Percentiles rank a stretch among this genome's conserved stretches.
These are phyloP conservation scores for Fusarium miscanthi DNA, from an alignment of 2,329 filamentous ascomycete genomes.

Conservation along the genomic window DNA sequence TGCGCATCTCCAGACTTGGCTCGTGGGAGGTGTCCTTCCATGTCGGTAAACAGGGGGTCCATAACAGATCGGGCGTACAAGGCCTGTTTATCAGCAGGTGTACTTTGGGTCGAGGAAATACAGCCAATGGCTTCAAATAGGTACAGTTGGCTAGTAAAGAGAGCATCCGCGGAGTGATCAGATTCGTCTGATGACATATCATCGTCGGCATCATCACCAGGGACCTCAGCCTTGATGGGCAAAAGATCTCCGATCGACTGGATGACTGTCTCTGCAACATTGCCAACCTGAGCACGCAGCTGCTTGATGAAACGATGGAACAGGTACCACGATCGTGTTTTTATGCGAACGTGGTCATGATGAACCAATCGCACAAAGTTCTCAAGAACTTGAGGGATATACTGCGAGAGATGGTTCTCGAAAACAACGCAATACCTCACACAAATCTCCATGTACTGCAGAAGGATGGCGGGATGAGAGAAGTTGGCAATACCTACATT, in stretches of 20 bases:
- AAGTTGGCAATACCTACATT: slow-evolving; percentile 81
- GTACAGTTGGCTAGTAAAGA: slow-evolving; percentile 92
- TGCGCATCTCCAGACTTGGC: slow-evolving; percentile 86
- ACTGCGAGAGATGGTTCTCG: slow-evolving; percentile 77
- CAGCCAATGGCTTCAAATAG: slow-evolving; percentile 95
- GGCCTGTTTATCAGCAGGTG: slow-evolving; percentile 85
- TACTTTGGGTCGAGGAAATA: slow-evolving; percentile 83
- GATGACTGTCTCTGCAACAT: slow-evolving; percentile 91
- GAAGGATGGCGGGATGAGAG: slow-evolving; percentile 88
- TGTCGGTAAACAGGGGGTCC: slow-evolving; percentile 88
- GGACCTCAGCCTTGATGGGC: slow-evolving; percentile 88
- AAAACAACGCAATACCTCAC: slow-evolving; percentile 95
- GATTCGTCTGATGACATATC: slow-evolving; percentile 96
- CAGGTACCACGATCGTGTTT: slow-evolving; percentile 94
- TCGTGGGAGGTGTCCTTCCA: slow-evolving; percentile 80
- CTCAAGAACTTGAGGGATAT: slow-evolving; percentile 88
- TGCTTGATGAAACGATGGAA: slow-evolving; percentile 94
- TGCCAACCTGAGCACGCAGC: slow-evolving; percentile 83
- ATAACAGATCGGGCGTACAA: slow-evolving; percentile 89
- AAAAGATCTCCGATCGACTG: slow-evolving; percentile 89
- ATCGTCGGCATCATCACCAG: slow-evolving; percentile 80
- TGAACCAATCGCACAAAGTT: slow-evolving; percentile 93
- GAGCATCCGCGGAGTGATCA: slow-evolving; percentile 87
- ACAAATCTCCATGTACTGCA: slow-evolving; percentile 99
- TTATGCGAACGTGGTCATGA: slow-evolving; percentile 86